Conservation (phyloP, 345 rosid species). For the Mercurialis annua region DNA sequence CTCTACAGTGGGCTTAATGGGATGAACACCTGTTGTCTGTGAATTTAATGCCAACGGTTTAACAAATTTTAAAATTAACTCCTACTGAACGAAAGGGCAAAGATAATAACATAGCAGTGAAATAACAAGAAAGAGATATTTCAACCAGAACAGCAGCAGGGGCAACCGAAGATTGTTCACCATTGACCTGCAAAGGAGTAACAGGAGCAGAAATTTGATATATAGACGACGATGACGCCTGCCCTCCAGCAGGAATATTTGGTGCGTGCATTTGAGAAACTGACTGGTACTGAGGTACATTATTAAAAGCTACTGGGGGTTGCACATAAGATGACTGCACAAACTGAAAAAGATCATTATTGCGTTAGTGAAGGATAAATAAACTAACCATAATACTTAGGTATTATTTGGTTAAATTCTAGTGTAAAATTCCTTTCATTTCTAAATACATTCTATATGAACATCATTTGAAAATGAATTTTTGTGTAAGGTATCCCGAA, state of each 20-base stretch:
- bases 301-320: constrained; percentile 37
- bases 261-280: constrained; percentile 48
- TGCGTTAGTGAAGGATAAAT: constrained; percentile 14
- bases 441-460: no score
- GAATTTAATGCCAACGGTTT: constrained; percentile 17
- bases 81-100: constrained; percentile 1
- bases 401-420: no score
- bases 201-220: constrained; percentile 39
- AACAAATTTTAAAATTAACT: background rate
- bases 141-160: constrained; percentile 38
- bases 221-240: constrained; percentile 34
- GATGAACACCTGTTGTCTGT: constrained; percentile 40
- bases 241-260: constrained; percentile 49
- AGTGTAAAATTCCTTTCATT: no score
- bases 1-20: constrained; percentile 35
- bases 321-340: constrained; percentile 51
- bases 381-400: no score
- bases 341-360: constrained; percentile 46
- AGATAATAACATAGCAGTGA: constrained; percentile 7
- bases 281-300: constrained; percentile 50
- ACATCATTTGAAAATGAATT: no score
- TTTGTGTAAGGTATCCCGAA: no score
- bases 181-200: constrained; percentile 37
- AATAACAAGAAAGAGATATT: constrained; percentile 10
- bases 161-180: constrained; percentile 47